These are phyloP conservation scores for Coemansia sp. DNA, from an alignment of 192 early-diverging fungal genomes.

Conservation along the genomic window DNA sequence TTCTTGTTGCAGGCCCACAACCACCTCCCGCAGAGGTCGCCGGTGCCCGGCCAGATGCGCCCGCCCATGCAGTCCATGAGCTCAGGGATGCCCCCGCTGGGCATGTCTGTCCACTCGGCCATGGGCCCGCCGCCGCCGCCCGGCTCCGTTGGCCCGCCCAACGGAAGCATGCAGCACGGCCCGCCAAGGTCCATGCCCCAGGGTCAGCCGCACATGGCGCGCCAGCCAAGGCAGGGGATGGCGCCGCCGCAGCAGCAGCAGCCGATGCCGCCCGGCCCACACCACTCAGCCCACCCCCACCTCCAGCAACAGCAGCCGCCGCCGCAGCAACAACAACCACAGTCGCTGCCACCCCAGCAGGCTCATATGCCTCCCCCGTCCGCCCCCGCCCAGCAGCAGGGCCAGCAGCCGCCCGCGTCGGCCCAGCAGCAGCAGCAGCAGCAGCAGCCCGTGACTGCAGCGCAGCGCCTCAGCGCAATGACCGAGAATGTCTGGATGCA, in stretches of 20 bases:
- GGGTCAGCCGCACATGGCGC: slow-evolving; percentile 17
- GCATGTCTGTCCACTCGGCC: slow-evolving; percentile 25
- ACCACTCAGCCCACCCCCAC: slow-evolving; percentile 10
- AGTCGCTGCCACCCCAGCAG: slow-evolving; percentile 7
- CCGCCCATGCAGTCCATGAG: slow-evolving; percentile 28
- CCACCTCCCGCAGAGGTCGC: slow-evolving; percentile 34
- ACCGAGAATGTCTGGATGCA: slow-evolving; percentile 44
- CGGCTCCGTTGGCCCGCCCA: slow-evolving; percentile 14
- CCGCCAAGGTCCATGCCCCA: slow-evolving; percentile 12
- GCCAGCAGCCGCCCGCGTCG: slow-evolving; percentile 5
- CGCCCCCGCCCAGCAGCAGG: slow-evolving; percentile 7
- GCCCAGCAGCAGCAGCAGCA: slow-evolving; percentile 7
- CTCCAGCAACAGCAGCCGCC: slow-evolving; percentile 7
- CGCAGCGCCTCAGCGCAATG: slow-evolving; percentile 38
- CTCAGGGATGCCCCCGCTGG: slow-evolving; percentile 29
- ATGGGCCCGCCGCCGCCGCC: slow-evolving; percentile 19
- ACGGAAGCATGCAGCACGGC: slow-evolving; percentile 26
- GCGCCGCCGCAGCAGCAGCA: no score
- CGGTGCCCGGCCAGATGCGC: slow-evolving; percentile 28
- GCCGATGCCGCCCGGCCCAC: slow-evolving; percentile 14
- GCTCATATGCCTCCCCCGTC: slow-evolving; percentile 3
- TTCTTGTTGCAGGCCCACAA: slow-evolving; percentile 37
- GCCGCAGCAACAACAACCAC: slow-evolving; percentile 7
- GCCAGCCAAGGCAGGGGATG: slow-evolving; percentile 23
- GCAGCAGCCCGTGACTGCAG: slow-evolving; percentile 20